Evolutionary conservation across 352 stramenopile species (phyloP), one percentile per base, ranked within the genome.

Genomic region (Phytophthora rubi): DNA sequence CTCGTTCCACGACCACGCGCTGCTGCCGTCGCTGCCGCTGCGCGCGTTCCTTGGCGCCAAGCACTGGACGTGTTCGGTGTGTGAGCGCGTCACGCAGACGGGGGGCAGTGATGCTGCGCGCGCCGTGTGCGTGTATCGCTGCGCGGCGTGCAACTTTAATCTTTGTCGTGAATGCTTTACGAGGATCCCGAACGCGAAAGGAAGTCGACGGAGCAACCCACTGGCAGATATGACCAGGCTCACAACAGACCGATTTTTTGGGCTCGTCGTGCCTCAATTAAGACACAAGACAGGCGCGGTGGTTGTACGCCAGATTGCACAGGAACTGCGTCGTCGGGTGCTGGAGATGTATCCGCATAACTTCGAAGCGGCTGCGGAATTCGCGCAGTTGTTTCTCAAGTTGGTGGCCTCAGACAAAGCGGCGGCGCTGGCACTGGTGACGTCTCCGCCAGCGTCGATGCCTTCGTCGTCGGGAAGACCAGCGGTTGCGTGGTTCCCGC

Each of bases 151-250:
- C 59, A 75, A 84, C 47, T 85, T 90, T 48, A 83, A 85, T 23
- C 26, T 90, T 15, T 90, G 82, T 62, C 73, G 74, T 2, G 80
- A 88, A 58, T 90, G 82, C 66, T 85, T 86, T 37, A 92, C 85
- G 8, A 77, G 86, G 48, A 85, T 94, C 45, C 86, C 86, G 0
- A 91, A 91, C 56, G 53, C 48, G 18, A 60, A 67, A 26, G 45
- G 45, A 53, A 37, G 65, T 65, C 63, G 18, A 42, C 35, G 32
- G 6, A 67, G 16, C 35, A 64, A 28, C 45, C 51, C 33, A 16
- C 4, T 67, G 26, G 23, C 44, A 48, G 60, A 62, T 21, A 55
- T 67, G 47, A 70, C 57, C 39, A 75, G 51, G 23, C 32, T 51
- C 8, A 62, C 61, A 26, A 64, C 67, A 7, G 58, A 76, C 53